These are phyloP conservation scores for Aspergillus felis DNA, from an alignment of 2,329 filamentous ascomycete species.

Conservation along the genomic window DNA sequence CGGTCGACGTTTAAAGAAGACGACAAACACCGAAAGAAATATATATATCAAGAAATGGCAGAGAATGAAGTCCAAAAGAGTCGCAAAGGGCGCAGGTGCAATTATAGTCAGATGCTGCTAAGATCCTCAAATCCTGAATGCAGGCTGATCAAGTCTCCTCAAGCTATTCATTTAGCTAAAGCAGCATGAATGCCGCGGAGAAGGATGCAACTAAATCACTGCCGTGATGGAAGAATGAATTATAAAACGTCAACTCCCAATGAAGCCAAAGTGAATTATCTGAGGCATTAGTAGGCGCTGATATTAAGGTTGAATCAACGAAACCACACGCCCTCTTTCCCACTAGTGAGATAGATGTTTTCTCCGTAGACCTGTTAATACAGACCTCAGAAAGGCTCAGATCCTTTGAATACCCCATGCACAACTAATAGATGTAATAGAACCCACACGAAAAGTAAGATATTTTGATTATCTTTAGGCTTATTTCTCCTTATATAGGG, in stretches of 20 bases:
- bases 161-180: background rate
- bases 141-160: background rate
- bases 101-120: background rate
- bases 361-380: too few relatives aligned
- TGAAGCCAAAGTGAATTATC: background rate
- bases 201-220: background rate
- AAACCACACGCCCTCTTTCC: background rate
- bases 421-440: background rate
- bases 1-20: background rate
- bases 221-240: background rate
- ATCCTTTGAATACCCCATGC: background rate
- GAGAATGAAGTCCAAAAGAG: background rate
- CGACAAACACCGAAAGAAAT: background rate
- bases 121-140: background rate
- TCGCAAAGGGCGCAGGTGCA: background rate
- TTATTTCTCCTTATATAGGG: background rate
- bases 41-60: background rate
- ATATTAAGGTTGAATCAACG: background rate
- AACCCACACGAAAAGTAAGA: too few relatives aligned
- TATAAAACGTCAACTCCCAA: background rate
- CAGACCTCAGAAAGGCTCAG: background rate
- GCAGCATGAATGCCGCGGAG: background rate
- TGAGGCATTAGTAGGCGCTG: background rate
- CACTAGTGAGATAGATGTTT: background rate
- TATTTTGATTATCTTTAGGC: background rate